Evolutionary conservation across 345 rosid species (phyloP).

Genomic region (Euphorbia pulcherrima): DNA sequence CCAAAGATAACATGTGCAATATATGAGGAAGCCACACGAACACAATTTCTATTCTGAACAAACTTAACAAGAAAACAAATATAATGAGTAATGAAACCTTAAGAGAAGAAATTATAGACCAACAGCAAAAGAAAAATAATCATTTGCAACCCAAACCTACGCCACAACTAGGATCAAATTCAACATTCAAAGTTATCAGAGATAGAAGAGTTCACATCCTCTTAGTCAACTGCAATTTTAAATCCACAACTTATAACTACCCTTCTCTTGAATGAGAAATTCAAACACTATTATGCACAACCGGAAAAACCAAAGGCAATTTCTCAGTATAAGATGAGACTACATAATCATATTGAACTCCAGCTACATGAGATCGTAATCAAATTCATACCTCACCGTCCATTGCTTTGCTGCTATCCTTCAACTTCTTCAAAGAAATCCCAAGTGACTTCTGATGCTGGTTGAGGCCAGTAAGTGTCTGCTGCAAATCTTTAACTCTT

Average conservation of each 20-base stretch:
- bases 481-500: slow-evolving; percentile 57
- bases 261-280: background rate
- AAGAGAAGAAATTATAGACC: background rate
- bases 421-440: slow-evolving; percentile 51
- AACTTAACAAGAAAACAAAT: background rate
- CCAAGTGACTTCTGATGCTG: slow-evolving; percentile 65
- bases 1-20: too few relatives aligned
- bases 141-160: background rate
- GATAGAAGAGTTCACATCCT: background rate
- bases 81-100: background rate
- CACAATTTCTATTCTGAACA: background rate
- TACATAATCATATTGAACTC: background rate
- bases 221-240: background rate
- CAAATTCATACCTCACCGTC: slow-evolving; percentile 51
- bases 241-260: background rate
- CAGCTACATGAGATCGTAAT: background rate
- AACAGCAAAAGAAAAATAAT: background rate
- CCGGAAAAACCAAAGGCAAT: background rate
- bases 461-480: slow-evolving; percentile 62
- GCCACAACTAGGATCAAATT: background rate
- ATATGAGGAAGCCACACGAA: background rate
- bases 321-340: background rate
- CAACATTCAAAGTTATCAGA: background rate
- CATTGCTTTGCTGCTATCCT: slow-evolving; percentile 55
- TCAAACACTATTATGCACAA: background rate